Evolutionary conservation across 257 asterid species (phyloP).

Genomic region (Gentiana dahurica): DNA sequence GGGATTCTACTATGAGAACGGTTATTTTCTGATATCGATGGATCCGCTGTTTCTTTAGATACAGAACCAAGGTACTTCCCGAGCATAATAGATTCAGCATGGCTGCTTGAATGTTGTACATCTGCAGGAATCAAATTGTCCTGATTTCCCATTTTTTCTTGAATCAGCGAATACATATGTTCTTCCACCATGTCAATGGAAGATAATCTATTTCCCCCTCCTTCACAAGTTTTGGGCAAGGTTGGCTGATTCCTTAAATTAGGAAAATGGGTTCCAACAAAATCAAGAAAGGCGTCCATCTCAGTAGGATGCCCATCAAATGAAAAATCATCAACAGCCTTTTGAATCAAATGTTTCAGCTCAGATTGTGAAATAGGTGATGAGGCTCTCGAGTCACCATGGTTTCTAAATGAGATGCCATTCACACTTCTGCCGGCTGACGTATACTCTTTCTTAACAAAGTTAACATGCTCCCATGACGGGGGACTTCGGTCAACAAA

Average conservation of each 20-base stretch:
- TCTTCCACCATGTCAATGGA: constrained; percentile 60
- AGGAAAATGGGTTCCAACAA: constrained; percentile 51
- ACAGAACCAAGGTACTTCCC: constrained; percentile 73
- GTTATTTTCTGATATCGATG: constrained; percentile 47
- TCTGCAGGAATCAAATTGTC: constrained; percentile 24
- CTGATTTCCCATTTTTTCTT: constrained; percentile 27
- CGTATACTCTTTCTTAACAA: constrained; percentile 44
- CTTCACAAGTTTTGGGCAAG: constrained; percentile 27
- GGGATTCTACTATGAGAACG: constrained; percentile 24
- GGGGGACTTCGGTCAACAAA: constrained; percentile 58
- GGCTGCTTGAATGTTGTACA: constrained; percentile 22
- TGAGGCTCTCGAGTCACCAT: constrained; percentile 21
- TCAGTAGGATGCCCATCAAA: constrained; percentile 49
- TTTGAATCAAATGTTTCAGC: constrained; percentile 48
- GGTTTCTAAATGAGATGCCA: constrained; percentile 21
- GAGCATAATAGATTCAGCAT: constrained; percentile 48
- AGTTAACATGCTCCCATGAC: constrained; percentile 59
- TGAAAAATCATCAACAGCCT: constrained; percentile 60
- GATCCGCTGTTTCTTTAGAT: constrained; percentile 46
- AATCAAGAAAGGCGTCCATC: constrained; percentile 50
- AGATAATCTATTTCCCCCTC: constrained; percentile 21
- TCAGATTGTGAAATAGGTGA: constrained; percentile 30
- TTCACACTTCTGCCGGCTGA: constrained; percentile 18
- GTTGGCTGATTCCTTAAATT: constrained; percentile 39
- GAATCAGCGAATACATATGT: constrained; percentile 41